These are phyloP conservation scores for Fistulifera pelliculosa DNA, from an alignment of 108 stramenopile species.

Conservation along the genomic window DNA sequence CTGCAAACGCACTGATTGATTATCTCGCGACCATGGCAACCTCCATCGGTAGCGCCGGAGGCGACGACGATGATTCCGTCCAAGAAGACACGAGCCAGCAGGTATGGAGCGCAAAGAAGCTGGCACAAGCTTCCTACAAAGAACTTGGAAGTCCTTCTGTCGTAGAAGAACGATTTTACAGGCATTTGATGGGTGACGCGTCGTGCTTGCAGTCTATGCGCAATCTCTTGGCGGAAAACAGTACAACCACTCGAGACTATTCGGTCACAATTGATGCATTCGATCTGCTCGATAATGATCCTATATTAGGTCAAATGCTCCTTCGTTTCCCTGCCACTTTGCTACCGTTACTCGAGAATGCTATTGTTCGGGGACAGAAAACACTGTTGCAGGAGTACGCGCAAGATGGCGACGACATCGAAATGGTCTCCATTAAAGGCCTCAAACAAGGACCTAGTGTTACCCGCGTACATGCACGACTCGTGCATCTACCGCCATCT, in stretches of 20 bases:
- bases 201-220: conserved; percentile 20
- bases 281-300: conserved; percentile 52
- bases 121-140: conserved; percentile 36
- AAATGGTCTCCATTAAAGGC: too few relatives aligned
- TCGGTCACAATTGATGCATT: conserved; percentile 51
- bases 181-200: conserved; percentile 13
- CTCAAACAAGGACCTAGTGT: conserved; percentile 3
- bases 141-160: conserved; percentile 40
- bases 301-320: conserved; percentile 64
- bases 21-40: too few relatives aligned
- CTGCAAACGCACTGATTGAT: too few relatives aligned
- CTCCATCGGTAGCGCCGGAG: too few relatives aligned
- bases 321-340: conserved; percentile 66
- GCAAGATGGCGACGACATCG: too few relatives aligned
- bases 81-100: background rate
- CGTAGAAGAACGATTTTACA: conserved; percentile 36
- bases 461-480: conserved; percentile 75
- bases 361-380: conserved; percentile 42
- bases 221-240: conserved; percentile 11
- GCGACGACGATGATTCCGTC: too few relatives aligned
- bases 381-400: background rate
- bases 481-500: conserved; percentile 85
- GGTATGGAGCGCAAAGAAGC: conserved; percentile 32
- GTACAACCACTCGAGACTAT: conserved; percentile 31
- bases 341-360: conserved; percentile 63